Conservation (phyloP, 2,329 filamentous ascomycete genomes). For the Biscogniauxia sp. region DNA sequence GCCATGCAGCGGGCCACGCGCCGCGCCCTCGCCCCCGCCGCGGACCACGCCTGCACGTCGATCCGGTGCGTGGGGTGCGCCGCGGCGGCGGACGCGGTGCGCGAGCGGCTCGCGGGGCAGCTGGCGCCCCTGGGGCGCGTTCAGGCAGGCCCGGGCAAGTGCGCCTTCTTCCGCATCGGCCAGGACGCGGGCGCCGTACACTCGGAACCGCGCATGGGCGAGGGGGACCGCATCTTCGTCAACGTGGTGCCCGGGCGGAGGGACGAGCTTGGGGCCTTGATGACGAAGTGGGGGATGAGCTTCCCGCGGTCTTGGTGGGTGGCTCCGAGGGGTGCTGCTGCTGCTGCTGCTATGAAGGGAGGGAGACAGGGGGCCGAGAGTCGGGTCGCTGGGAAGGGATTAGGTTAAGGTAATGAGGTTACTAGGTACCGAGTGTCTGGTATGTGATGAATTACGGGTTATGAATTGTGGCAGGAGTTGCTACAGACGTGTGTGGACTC, state of each 20-base stretch:
- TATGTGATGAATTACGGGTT: neutral
- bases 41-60: constrained; percentile 39
- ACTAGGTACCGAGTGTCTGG: too few relatives aligned
- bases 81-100: constrained; percentile 39
- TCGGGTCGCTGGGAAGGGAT: neutral
- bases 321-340: neutral
- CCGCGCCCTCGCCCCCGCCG: constrained; percentile 15
- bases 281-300: constrained; percentile 38
- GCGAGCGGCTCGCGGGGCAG: constrained; percentile 31
- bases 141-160: constrained; percentile 31
- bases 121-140: constrained; percentile 26
- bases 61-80: constrained; percentile 45
- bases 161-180: constrained; percentile 43
- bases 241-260: constrained; percentile 38
- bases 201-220: constrained; percentile 38
- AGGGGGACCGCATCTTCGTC: constrained; percentile 34
- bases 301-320: constrained; percentile 38
- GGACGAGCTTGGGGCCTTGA: constrained; percentile 33
- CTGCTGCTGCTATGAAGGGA: too few relatives aligned
- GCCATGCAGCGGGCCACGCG: constrained; percentile 32
- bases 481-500: neutral
- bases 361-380: neutral
- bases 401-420: too few relatives aligned
- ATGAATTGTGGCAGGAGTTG: neutral
- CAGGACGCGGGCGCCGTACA: constrained; percentile 41